These are phyloP conservation scores for Pseudodiploospora longispora DNA, from an alignment of 2,329 filamentous ascomycete genomes.

Conservation along the genomic window DNA sequence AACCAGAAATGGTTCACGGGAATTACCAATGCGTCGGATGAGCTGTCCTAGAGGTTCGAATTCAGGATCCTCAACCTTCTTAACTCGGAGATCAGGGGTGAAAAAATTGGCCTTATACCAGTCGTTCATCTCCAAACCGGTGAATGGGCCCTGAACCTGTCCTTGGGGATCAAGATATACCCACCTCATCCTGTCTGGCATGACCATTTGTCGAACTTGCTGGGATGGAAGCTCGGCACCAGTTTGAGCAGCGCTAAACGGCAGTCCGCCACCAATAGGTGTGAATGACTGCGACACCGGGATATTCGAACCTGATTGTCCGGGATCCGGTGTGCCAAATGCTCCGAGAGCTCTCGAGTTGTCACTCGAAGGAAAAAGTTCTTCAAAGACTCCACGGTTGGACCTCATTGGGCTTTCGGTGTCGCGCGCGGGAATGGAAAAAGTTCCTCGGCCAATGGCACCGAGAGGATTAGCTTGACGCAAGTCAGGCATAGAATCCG, in stretches of 20 bases:
- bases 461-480: slow-evolving; percentile 56
- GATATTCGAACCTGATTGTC: slow-evolving; percentile 25
- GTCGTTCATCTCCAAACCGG: slow-evolving; percentile 96
- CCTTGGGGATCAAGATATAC: slow-evolving; percentile 94
- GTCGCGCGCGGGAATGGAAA: slow-evolving; percentile 47
- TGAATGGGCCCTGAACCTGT: slow-evolving; percentile 88
- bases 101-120: slow-evolving; percentile 99
- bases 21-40: slow-evolving; percentile 93
- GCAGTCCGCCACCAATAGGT: slow-evolving; percentile 25
- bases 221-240: slow-evolving; percentile 47
- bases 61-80: slow-evolving; percentile 86
- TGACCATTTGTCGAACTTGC: slow-evolving; percentile 87
- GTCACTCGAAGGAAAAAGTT: slow-evolving; percentile 38
- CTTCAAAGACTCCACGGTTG: slow-evolving; percentile 48
- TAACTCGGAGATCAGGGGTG: slow-evolving; percentile 86
- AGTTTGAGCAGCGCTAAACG: slow-evolving; percentile 28
- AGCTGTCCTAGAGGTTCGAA: slow-evolving; percentile 94
- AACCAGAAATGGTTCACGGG: slow-evolving; percentile 91
- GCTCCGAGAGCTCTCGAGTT: slow-evolving; percentile 23
- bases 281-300: slow-evolving; percentile 27
- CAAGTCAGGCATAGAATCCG: slow-evolving; percentile 50
- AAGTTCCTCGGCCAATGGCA: slow-evolving; percentile 56
- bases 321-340: slow-evolving; percentile 31
- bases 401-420: slow-evolving; percentile 51
- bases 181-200: slow-evolving; percentile 98